A percentile compares a stretch with the other conserved stretches of the same genome.
Evolutionary conservation across 768 basidiomycete species (phyloP).

Genomic region (Kwoniella europaea): DNA sequence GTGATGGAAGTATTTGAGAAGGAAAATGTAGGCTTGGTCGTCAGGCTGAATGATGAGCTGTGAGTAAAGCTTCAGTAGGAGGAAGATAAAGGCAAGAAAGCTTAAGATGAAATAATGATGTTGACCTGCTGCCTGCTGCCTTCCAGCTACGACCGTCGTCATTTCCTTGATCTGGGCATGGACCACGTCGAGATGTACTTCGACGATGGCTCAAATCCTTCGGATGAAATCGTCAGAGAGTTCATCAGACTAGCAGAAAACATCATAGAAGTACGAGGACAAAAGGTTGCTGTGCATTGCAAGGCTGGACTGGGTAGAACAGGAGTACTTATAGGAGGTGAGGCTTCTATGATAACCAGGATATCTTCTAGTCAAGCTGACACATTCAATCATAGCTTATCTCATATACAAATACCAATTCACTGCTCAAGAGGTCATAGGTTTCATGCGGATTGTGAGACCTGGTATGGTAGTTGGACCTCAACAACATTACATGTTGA

Average conservation of each 20-base stretch:
- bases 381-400: conserved; percentile 67
- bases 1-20: conserved; percentile 93
- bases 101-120: background rate
- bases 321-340: conserved; percentile 85
- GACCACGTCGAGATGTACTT: conserved; percentile 71
- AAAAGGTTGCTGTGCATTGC: conserved; percentile 81
- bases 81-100: background rate
- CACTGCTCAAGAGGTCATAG: conserved; percentile 92
- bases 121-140: conserved; percentile 8
- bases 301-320: conserved; percentile 90
- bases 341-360: background rate
- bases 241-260: conserved; percentile 87
- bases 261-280: conserved; percentile 70
- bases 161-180: conserved; percentile 40
- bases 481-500: conserved; percentile 55
- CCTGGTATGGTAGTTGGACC: conserved; percentile 65
- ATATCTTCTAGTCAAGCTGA: background rate
- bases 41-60: conserved; percentile 89
- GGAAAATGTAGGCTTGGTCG: conserved; percentile 82
- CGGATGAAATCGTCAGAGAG: conserved; percentile 88
- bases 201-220: conserved; percentile 97
- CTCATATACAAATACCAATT: conserved; percentile 99
- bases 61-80: conserved; percentile 81
- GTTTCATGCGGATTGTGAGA: conserved; percentile 95
- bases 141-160: conserved; percentile 41